These are phyloP conservation scores for Fusarium gaditjirri DNA, from an alignment of 2,329 filamentous ascomycete genomes.

Conservation along the genomic window DNA sequence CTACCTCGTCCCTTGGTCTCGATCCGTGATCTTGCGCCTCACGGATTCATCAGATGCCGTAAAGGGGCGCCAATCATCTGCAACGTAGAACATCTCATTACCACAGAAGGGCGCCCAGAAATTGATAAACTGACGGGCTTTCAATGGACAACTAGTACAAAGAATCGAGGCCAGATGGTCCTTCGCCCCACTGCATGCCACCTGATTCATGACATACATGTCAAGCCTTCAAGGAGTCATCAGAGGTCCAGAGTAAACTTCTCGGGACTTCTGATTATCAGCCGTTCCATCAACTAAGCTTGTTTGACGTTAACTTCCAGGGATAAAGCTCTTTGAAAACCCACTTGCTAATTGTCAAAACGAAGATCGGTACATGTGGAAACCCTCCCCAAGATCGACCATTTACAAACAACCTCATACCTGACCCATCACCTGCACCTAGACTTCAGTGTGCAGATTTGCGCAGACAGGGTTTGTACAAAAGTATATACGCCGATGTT, in stretches of 20 bases:
- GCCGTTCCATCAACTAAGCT: background rate
- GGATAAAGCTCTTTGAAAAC: background rate
- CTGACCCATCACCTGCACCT: background rate
- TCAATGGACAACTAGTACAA: background rate
- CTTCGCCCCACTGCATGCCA: background rate
- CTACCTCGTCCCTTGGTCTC: background rate
- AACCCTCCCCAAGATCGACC: background rate
- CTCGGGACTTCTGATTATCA: background rate
- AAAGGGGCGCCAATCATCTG: background rate
- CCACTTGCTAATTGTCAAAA: background rate
- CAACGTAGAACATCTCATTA: background rate
- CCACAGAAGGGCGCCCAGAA: background rate
- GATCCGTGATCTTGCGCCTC: background rate
- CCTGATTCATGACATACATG: background rate
- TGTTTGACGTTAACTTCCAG: conserved; percentile 2
- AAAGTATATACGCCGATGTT: conserved; percentile 6
- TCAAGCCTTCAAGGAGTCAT: background rate
- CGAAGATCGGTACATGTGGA: background rate
- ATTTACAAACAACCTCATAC: background rate
- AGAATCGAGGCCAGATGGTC: background rate
- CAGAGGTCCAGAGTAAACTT: background rate
- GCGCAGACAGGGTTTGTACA: background rate
- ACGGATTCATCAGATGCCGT: background rate
- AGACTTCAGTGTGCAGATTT: background rate
- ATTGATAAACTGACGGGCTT: background rate